phyloP scores from a whole-genome alignment of 2,329 filamentous ascomycete genomes.

The Fusarium sp. region DNA sequence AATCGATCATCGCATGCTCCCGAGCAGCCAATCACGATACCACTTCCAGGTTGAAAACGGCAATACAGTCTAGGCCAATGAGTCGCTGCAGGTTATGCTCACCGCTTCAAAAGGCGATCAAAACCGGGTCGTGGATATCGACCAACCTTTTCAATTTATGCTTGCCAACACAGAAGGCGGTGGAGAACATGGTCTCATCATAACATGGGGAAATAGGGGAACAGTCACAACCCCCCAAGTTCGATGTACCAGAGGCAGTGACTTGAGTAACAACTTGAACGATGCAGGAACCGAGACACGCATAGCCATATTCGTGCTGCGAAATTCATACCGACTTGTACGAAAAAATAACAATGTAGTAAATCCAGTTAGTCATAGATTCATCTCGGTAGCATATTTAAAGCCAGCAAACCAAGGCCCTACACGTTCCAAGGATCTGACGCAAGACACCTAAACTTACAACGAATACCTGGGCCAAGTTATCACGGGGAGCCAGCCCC shows the following conservation, averaged over 20 bases:
- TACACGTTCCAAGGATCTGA: constrained; percentile 34
- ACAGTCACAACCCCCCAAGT: not conserved
- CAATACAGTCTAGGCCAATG: constrained; percentile 24
- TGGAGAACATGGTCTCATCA: constrained; percentile 31
- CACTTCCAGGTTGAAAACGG: constrained; percentile 37
- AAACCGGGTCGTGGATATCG: constrained; percentile 8
- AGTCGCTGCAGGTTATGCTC: constrained; percentile 13
- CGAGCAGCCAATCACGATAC: constrained; percentile 34
- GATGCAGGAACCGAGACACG: constrained; percentile 26
- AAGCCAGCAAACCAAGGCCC: constrained; percentile 31
- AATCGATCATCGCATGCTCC: constrained; percentile 21
- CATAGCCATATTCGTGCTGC: not conserved
- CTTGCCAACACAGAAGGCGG: constrained; percentile 20
- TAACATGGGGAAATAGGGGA: constrained; percentile 12
- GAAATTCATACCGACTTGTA: not conserved
- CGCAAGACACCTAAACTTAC: constrained; percentile 20
- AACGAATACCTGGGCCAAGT: not conserved
- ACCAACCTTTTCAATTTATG: constrained; percentile 7
- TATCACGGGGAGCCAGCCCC: constrained; percentile 8
- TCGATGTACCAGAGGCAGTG: not conserved
- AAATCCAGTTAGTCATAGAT: not conserved
- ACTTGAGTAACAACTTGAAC: not conserved
- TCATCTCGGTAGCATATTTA: not conserved
- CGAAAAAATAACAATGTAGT: not conserved
- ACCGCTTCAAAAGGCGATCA: constrained; percentile 22